Evolutionary conservation across 164 flowering plant genomes (phyloP), one percentile per base, ranked within the genome.

Genomic region (Stephania yunnanensis): DNA sequence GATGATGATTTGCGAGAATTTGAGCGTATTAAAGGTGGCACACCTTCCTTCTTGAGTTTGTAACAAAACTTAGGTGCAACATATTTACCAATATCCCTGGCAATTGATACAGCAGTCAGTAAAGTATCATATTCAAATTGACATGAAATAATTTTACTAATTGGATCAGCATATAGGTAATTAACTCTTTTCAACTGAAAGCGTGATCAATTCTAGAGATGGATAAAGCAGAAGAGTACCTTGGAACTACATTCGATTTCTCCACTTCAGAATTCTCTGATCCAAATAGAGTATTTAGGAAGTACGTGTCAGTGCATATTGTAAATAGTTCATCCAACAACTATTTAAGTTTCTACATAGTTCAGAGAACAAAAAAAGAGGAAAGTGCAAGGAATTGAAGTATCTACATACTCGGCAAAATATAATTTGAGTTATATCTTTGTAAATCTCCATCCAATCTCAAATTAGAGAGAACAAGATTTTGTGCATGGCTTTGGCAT

Each of bases 401-500:
- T 25, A 63, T 17, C 78, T 84, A 25, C 25, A 25, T 25, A 88
- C 93, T 71, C 6, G 78, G 71, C n/a, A 79, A 79, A 61, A 87
- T 73, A 63, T 86, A 89, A 17, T 82, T 87, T 6, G 80, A 73
- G 65, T 80, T 71, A 78, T 79, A 44, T 66, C 82, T 87, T 5
- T 84, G 88, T 58, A 71, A 31, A 61, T 68, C 66, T 19, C 80
- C 74, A 46, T 68, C 84, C 87, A 86, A 80, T 11, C 78, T 77
- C 20, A 85, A 6, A 69, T 67, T 74, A 7, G 81, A 73, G 8
- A 87, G 78, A 61, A 89, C 87, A 64, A 87, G 84, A 75, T 82
- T 84, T 68, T 85, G 78, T 44, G 85, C 74, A 67, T 83, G 86
- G 29, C 84, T 71, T 78, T 87, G 75, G 66, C 88, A 87, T 2